Conservation (phyloP, 305 asterid species). For the Salvia sclarea region DNA sequence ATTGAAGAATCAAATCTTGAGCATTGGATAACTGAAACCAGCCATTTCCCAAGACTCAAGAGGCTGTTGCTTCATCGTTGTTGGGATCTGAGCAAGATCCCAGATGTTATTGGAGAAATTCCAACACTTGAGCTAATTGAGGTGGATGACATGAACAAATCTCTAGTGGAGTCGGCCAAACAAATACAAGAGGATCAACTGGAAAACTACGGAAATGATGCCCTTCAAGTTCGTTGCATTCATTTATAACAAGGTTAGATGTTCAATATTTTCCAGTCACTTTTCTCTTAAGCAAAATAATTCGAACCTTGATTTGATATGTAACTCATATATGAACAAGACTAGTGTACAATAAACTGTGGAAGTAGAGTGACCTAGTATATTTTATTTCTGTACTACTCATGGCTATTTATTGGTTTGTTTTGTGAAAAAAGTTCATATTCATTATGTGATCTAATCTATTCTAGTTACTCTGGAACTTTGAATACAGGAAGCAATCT, state of each 20-base stretch:
- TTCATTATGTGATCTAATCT: too few relatives aligned
- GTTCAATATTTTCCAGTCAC: too few relatives aligned
- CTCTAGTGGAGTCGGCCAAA: background rate
- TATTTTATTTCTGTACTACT: too few relatives aligned
- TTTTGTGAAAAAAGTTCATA: too few relatives aligned
- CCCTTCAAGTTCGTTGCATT: background rate
- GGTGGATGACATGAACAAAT: background rate
- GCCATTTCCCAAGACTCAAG: background rate
- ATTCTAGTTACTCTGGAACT: too few relatives aligned
- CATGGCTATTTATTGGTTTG: too few relatives aligned
- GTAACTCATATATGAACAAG: background rate
- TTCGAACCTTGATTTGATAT: background rate
- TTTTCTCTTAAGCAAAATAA: too few relatives aligned
- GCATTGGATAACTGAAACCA: background rate
- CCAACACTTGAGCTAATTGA: constrained; percentile 20
- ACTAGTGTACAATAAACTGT: too few relatives aligned
- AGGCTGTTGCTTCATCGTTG: background rate
- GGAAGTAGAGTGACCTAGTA: too few relatives aligned
- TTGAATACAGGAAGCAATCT: too few relatives aligned
- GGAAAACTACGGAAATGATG: background rate
- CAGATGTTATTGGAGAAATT: background rate
- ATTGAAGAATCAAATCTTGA: background rate
- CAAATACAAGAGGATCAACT: background rate
- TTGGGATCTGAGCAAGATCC: background rate
- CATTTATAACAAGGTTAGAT: constrained; percentile 2